phyloP scores from a whole-genome alignment of 1,284 basidiomycete genomes.

The Sanghuangporus sanghuang region DNA sequence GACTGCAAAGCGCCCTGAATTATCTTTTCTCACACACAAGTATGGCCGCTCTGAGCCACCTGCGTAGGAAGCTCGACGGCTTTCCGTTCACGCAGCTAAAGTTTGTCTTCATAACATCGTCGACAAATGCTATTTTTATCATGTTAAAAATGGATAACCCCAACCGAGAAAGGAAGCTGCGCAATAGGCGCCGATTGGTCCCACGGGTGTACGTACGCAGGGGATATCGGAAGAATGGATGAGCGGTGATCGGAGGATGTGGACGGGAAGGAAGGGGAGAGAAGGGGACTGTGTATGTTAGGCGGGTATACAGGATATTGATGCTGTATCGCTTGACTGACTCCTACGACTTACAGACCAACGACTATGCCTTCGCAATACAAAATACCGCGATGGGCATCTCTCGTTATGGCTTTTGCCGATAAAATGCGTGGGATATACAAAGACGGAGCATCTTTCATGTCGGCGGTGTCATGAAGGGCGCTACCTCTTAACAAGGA shows the following conservation, averaged over 20 bases:
- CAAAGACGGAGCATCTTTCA: no score
- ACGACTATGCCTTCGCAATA: no score
- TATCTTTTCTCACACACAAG: background rate
- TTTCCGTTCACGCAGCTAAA: background rate
- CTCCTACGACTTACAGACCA: background rate
- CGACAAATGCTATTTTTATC: background rate
- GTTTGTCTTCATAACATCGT: background rate
- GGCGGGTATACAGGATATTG: background rate
- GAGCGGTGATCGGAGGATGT: background rate
- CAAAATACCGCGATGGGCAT: no score
- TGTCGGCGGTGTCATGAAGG: no score
- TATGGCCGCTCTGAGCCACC: background rate
- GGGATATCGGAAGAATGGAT: background rate
- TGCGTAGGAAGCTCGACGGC: background rate
- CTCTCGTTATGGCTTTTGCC: no score
- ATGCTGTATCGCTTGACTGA: background rate
- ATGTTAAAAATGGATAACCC: background rate
- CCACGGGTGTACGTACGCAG: background rate
- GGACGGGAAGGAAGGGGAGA: background rate
- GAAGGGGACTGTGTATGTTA: background rate
- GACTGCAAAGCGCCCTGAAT: background rate
- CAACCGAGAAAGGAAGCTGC: background rate
- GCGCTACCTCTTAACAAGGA: no score
- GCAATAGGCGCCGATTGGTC: background rate
- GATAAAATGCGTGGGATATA: no score